Percentiles rank a stretch among this genome's conserved stretches.
These are phyloP conservation scores for Jackrogersella minutella DNA, from an alignment of 495 filamentous ascomycete species.

Conservation along the genomic window DNA sequence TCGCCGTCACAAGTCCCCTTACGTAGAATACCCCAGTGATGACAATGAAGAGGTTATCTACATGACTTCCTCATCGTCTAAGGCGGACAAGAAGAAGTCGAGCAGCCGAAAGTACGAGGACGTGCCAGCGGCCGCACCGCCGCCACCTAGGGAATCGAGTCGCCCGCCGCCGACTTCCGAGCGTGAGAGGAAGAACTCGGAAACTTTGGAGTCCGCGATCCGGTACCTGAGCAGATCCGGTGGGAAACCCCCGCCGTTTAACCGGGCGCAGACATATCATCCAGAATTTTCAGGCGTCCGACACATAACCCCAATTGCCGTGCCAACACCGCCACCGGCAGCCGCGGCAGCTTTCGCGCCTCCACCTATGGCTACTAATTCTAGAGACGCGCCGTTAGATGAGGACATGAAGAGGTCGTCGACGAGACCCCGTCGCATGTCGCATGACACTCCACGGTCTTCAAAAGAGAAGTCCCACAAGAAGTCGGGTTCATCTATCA, in stretches of 20 bases:
- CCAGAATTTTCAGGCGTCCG: constrained; percentile 28
- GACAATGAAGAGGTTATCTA: constrained; percentile 41
- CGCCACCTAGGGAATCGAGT: constrained; percentile 22
- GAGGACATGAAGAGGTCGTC: constrained; percentile 45
- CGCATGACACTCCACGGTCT: constrained; percentile 50
- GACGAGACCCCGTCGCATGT: constrained; percentile 50
- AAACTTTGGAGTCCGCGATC: constrained; percentile 36
- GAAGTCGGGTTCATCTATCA: constrained; percentile 38
- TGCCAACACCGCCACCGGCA: constrained; percentile 44
- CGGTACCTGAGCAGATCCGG: constrained; percentile 42
- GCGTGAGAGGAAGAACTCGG: constrained; percentile 41
- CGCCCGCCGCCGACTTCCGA: constrained; percentile 26
- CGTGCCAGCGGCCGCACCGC: constrained; percentile 30
- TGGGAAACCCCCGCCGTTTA: constrained; percentile 35
- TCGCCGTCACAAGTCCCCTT: constrained; percentile 44
- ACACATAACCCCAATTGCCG: constrained; percentile 48
- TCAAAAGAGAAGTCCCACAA: constrained; percentile 48
- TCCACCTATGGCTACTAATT: constrained; percentile 31
- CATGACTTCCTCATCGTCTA: constrained; percentile 34
- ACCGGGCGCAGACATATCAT: constrained; percentile 43
- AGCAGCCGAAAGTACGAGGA: constrained; percentile 50
- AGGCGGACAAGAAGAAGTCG: constrained; percentile 54
- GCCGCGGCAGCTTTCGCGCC: constrained; percentile 30
- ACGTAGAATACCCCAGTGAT: constrained; percentile 44
- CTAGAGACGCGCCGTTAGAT: constrained; percentile 30